Conservation (phyloP, 805 yeast genomes). For the Metschnikowia matae region DNA sequence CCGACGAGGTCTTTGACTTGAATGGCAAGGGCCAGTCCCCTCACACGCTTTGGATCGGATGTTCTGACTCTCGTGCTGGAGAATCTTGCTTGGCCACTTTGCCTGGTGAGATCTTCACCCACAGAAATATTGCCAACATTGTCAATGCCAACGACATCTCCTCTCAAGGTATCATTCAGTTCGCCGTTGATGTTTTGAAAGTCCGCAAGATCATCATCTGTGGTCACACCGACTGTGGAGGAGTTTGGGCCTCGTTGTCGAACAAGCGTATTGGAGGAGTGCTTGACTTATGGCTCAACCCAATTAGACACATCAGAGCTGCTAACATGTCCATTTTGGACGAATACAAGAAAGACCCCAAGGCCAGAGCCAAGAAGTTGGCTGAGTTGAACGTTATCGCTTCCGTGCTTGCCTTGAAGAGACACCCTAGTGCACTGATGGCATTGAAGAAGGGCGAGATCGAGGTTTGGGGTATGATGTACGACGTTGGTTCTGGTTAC, state of each 20-base stretch:
- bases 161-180: slow-evolving; percentile 20
- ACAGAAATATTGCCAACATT: slow-evolving; percentile 21
- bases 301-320: slow-evolving; percentile 20
- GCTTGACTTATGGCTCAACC: slow-evolving; percentile 21
- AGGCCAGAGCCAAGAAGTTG: slow-evolving; percentile 18
- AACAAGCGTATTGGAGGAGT: slow-evolving; percentile 20
- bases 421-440: slow-evolving; percentile 20
- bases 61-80: slow-evolving; percentile 20
- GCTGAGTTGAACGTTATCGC: slow-evolving; percentile 20
- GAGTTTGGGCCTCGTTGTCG: slow-evolving; percentile 21
- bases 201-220: slow-evolving; percentile 20
- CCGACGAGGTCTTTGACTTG: slow-evolving; percentile 17
- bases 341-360: slow-evolving; percentile 15
- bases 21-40: slow-evolving; percentile 21
- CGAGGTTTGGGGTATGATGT: slow-evolving; percentile 23
- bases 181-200: slow-evolving; percentile 20
- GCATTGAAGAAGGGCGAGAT: slow-evolving; percentile 20
- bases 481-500: slow-evolving; percentile 19
- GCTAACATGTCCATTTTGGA: slow-evolving; percentile 16
- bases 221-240: slow-evolving; percentile 22
- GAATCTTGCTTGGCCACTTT: slow-evolving; percentile 18
- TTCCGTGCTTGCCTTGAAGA: slow-evolving; percentile 18
- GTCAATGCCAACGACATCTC: slow-evolving; percentile 19
- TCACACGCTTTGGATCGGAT: slow-evolving; percentile 22
- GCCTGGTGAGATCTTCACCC: slow-evolving; percentile 21